Percentiles rank a stretch among this genome's conserved stretches.
Evolutionary conservation across 306 rosid species (phyloP).

Genomic region (Lathyrus sativus): DNA sequence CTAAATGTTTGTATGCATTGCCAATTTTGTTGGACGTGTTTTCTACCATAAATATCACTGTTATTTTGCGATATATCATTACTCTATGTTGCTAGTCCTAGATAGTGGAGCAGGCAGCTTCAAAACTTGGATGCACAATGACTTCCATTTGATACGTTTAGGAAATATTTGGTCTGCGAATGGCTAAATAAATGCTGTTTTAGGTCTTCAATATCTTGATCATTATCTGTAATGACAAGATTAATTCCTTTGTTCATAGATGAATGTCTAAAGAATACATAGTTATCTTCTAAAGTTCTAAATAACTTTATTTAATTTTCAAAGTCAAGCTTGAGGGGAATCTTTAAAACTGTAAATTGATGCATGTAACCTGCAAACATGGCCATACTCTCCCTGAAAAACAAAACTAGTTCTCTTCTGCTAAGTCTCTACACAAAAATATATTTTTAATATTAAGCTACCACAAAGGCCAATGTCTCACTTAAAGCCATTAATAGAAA

Average conservation of each 20-base stretch:
- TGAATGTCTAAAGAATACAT: not conserved
- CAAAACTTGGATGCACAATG: not conserved
- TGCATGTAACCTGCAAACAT: not conserved
- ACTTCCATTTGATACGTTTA: not conserved
- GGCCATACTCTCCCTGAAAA: not conserved
- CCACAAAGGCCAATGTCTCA: not conserved
- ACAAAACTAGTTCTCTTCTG: not conserved
- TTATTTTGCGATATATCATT: conserved; percentile 14
- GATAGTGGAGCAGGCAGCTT: not conserved
- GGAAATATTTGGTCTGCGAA: not conserved
- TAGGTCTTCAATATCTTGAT: not conserved
- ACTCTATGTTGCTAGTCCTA: not conserved
- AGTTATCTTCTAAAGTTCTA: too few species aligned
- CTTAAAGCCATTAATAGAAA: not conserved
- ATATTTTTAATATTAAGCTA: not conserved
- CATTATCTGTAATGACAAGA: not conserved
- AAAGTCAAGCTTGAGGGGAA: not conserved
- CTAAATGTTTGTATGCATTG: conserved; percentile 26
- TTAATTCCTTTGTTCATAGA: not conserved
- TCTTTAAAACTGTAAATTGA: not conserved
- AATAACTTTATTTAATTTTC: not conserved
- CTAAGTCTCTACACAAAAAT: not conserved
- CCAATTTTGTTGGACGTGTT: conserved; percentile 16
- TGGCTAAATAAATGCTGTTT: not conserved
- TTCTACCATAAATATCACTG: conserved; percentile 22